These are phyloP conservation scores for Neurospora sp. DNA, from an alignment of 495 filamentous ascomycete species.

Conservation along the genomic window DNA sequence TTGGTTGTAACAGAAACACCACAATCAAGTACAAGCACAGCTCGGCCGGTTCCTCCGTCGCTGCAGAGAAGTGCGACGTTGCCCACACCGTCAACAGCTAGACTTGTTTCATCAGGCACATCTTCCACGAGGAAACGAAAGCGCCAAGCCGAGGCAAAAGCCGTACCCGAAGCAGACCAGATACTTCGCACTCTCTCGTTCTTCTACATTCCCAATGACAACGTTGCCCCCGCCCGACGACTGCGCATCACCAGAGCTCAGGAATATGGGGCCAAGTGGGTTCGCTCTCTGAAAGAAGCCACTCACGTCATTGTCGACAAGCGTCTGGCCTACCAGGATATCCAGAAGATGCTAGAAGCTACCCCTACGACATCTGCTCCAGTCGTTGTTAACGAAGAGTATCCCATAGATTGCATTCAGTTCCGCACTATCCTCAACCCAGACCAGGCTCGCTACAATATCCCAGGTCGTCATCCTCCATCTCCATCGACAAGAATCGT, in stretches of 20 bases:
- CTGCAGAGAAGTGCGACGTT: slow-evolving; percentile 16
- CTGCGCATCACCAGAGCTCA: slow-evolving; percentile 63
- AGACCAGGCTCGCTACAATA: slow-evolving; percentile 47
- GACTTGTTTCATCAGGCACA: slow-evolving; percentile 1
- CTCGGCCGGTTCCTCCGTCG: slow-evolving; percentile 2
- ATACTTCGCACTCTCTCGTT: slow-evolving; percentile 59
- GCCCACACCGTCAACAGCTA: slow-evolving; percentile 2
- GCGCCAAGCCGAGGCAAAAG: slow-evolving; percentile 22
- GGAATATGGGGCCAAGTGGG: slow-evolving; percentile 60
- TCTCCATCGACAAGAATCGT: background rate
- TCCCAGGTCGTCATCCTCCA: slow-evolving; percentile 29
- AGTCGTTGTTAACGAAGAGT: slow-evolving; percentile 59
- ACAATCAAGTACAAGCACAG: slow-evolving; percentile 7
- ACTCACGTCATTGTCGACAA: slow-evolving; percentile 81
- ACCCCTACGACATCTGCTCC: slow-evolving; percentile 33
- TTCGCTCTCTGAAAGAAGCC: slow-evolving; percentile 23
- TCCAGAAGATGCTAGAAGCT: slow-evolving; percentile 48
- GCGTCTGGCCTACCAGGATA: slow-evolving; percentile 49
- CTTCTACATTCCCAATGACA: slow-evolving; percentile 75
- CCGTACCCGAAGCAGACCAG: slow-evolving; percentile 48
- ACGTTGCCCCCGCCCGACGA: slow-evolving; percentile 53
- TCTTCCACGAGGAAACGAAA: slow-evolving; percentile 41
- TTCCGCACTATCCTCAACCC: slow-evolving; percentile 49
- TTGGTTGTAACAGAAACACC: slow-evolving; percentile 19
- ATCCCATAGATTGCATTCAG: slow-evolving; percentile 68